Evolutionary conservation across 2,329 filamentous ascomycete species (phyloP), one percentile per base, ranked within the genome.

Genomic region (Diaporthe ampelina): DNA sequence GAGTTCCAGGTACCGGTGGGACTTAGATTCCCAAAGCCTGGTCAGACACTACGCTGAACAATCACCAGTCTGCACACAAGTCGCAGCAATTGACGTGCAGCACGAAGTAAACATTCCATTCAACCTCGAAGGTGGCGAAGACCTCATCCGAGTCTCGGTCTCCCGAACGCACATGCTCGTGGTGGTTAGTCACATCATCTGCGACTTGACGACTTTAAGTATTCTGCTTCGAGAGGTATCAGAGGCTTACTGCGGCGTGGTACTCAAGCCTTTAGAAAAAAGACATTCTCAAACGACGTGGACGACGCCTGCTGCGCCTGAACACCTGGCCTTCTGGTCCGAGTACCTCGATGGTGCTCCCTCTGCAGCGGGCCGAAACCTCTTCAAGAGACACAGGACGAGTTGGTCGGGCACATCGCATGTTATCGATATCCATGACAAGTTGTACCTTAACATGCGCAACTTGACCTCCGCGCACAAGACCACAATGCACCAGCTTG

Each of bases 111-210:
- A 52, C 10, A 24, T 7, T 24, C 48, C 48, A 10, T 52, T 52
- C 21, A 10, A 52, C 48, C 17, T 52, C 29, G 19, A 24, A 7
- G 48, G 21, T 29, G 29, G 29, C 29, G 29, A 29, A 13, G 48
- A 52, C 17, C 4, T 52, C 5, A 24, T 52, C 48, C 48, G 48
- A n/a, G 48, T 26, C 77, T 75, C 82, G 10, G 35, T 78, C 19
- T 72, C 82, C 13, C 77, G 80, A 1, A 37, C 54, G 24, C 63
- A 76, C 10, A 58, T 72, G 1, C 63, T 84, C 3, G 45, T 82
- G 6, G 75, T 80, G 24, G 71, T 78, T 57, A 80, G 78, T 40
- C 82, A 84, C 70, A 82, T 84, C 61, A 78, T 84, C 13, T 79
- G 78, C 68, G 82, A 84, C 73, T 76, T 79, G 7, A 82, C 81